Base-by-base conservation (phyloP, 108 stramenopile species). In the Chaetoceros muelleri region DNA sequence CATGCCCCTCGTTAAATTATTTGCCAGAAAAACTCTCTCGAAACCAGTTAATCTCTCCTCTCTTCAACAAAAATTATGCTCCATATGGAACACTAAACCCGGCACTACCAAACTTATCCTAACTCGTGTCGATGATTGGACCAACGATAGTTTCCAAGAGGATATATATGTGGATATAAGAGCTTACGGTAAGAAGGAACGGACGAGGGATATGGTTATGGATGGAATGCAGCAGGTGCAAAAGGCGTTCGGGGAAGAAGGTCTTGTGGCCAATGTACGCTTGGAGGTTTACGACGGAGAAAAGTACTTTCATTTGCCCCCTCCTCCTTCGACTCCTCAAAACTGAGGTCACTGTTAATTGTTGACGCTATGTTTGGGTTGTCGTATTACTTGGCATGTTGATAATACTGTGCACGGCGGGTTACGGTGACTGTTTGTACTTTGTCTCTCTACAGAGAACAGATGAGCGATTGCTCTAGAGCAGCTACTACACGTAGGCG, bases 241-340 rank as follows among this genome's bases (percentile, higher is more conserved):
- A 45, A 20, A 70, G 10, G 78, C 80, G 10, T 86, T 86, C 60
- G 50, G 49, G 22, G 71, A 77, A 1, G 65, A 81, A 23, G 63
- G 79, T 62, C 65, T 85, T 25, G 64, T 82, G 49, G 85, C 85
- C 28, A 86, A 86, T 57, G 69, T 82, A 3, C 52, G 72, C 25
- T 53, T 86, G 23, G 85, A 86, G 46, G 82, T 81, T 1, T 86
- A 86, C 52, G 85, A 80, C 13, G 85, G 80, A n/a, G 73, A 76
- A 30, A 50, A 73, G 45, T 86, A 82, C 50, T 86, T 82, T 60
- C 85, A 86, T 53, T 61, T 86, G 13, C 78, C 85, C 16, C 85
- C 85, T n/a, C n/a, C n/a, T n/a, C n/a, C n/a, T n/a, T n/a, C n/a
- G n/a, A n/a, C n/a, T n/a, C n/a, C n/a, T n/a, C n/a, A n/a, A n/a